Evolutionary conservation across 768 basidiomycete species (phyloP), one percentile per base, ranked within the genome.

Genomic region (Hypsizygus marmoreus): DNA sequence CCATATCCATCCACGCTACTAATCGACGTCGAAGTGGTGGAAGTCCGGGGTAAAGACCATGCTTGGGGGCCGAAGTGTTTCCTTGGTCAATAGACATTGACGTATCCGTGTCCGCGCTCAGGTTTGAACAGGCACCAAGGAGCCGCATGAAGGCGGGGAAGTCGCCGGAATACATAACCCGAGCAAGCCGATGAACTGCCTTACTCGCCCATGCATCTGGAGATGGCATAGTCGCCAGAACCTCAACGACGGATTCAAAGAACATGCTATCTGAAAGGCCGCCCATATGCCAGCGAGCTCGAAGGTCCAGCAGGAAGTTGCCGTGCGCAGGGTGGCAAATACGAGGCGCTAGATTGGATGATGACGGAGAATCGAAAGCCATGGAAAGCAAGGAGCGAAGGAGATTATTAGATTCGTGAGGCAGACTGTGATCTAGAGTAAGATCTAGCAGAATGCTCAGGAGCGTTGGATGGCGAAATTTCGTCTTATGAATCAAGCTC

Each of bases 361-460:
- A 33, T 22, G 59, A 44, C 19, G 58, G 40, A 10, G 72, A 49
- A 4, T 60, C 40, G 22, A 77, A 56, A 19, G 78, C 67, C 29
- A 70, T 57, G 3, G 55, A 57, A 26, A 85, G 65, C 32, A 80
- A 54, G 8, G 56, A 49, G 38, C 61, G 62, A 26, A 84, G 69
- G 28, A 82, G 60, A 13, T 49, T 59, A 8, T 63, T 59, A 17
- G 79, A 72, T 56, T 83, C 75, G 10, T 64, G 53, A 4, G 61
- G 42, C 4, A 84, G 66, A 22, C 65, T 57, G 47, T 73, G 67
- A n/a, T 68, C 55, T 9, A 81, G 58, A 28, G 74, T 69, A n/a
- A 77, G 59, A n/a, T 81, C 75, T 1, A 84, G 68, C 1, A 85
- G 68, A 25, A 68, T 58, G 36, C 62, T 68, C 22, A 80, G 57